Evolutionary conservation across 192 early-diverging fungal genomes (phyloP), one percentile per base, ranked within the genome.

Genomic region (Coemansia sp.): DNA sequence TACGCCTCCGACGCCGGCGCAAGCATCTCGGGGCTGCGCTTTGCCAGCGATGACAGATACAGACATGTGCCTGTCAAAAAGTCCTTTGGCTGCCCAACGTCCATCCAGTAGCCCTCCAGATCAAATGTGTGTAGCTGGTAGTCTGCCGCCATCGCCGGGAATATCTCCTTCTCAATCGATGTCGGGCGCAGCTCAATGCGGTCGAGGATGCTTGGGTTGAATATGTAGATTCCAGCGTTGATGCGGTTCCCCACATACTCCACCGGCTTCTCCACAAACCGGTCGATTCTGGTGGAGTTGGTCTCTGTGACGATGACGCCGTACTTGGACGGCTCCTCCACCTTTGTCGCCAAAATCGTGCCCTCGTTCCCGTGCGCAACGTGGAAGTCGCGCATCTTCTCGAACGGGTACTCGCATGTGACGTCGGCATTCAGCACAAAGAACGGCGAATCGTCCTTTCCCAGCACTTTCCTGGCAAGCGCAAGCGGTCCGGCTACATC

Each of bases 371-470:
- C 95, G 77, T 99, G 98, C 66, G 84, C 77, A 25, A 84, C 72
- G 75, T 99, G 98, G 91, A 98, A 98, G 70, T 90, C 89, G 64
- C 90, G 82, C 64, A 99, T 85, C 48, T 90, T 84, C 53, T 92
- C 86, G 79, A 99, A 98, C 42, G 96, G 98, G 83, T 94, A 99
- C 51, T 98, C 98, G 85, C 98, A 99, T 58, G 95, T 99, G 25
- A 99, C 94, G 85, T 99, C 98, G 71, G 90, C 92, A 88, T 99
- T 99, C 48, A 99, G 88, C 32, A 99, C 98, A 87, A 99, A 99
- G 88, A 99, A 99, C 17, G 94, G 95, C 53, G 88, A 87, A 64
- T 92, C 87, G 82, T 97, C 95, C 84, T 93, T 94, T 77, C 84
- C 86, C 37, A 99, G 91, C 59, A 98, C 91, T 40, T 93, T 92